Evolutionary conservation across 2,329 filamentous ascomycete species (phyloP), one percentile per base, ranked within the genome.

Genomic region (Alternaria incomplexa): DNA sequence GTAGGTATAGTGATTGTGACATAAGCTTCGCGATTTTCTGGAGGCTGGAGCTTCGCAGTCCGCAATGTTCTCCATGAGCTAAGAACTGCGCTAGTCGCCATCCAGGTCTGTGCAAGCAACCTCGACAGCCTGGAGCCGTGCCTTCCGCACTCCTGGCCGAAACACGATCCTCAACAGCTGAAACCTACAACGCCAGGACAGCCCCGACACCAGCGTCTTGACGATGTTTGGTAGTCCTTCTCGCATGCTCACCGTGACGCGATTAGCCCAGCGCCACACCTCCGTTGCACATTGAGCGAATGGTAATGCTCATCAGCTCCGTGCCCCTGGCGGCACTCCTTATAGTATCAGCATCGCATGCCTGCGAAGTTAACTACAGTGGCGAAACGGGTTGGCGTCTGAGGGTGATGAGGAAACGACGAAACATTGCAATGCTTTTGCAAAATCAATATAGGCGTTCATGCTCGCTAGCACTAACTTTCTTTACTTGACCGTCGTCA

Each of bases 161-260:
- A 73, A 70, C 69, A 56, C 59, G 63, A 63, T 32, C 56, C 32
- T 43, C 44, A 51, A 23, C 36, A 46, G 55, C 68, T 71, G 70
- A 73, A 73, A 73, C 70, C 61, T 63, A 53, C 51, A 65, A 71
- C 62, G 67, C 64, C 62, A 63, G 62, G 63, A 71, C 62, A 53
- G 47, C 52, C 66, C 68, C 68, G 64, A 65, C 70, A 73, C 71
- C 67, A 73, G 57, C 62, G 71, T 73, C 67, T 69, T 65, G 54
- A 40, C 46, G 44, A 25, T 52, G 58, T 64, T 68, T 62, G 53
- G 65, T 64, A 43, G 32, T 28, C 32, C 55, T 59, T 56, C 47
- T 23, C 53, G 20, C 25, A 23, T 28, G 20, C 44, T 54, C 61
- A 65, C 60, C 64, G 60, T 57, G 57, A 30, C 26, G 46, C 55